Evolutionary conservation across 2,329 filamentous ascomycete genomes (phyloP), one percentile per base, ranked within the genome.

Genomic region (Chalara sp.): DNA sequence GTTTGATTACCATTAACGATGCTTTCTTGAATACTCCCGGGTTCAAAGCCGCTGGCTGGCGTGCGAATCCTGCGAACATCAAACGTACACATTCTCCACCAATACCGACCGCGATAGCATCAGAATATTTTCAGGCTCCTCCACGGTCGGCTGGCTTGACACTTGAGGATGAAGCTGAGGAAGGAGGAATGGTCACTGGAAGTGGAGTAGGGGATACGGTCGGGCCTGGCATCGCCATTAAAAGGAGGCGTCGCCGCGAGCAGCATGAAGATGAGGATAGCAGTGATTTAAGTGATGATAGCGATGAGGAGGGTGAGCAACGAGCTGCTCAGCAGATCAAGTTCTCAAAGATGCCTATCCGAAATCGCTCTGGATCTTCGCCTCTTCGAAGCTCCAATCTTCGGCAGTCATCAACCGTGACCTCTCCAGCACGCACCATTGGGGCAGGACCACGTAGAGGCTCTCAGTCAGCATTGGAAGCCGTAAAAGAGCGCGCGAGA

Each of bases 321-420:
- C 69, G 86, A 49, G 86, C 87, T 43, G 86, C 86, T 2, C 89
- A 95, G 65, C 89, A 95, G 67, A 96, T 97, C 66, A 91, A 92
- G 64, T 99, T 99, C 68, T 83, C 87, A 46, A 97, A 97, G 70
- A 92, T 96, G 88, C 92, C 93, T 1, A 79, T 96, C 42, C 81
- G 91, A 32, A 83, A 83, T 58, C 83, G 92, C 50, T 88, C 91
- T 30, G 92, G 89, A 8, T 96, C 91, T 1, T 96, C 92, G 45
- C 92, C 92, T 4, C 83, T 87, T 37, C 84, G 89, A 58, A 80
- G 78, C 11, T 83, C 83, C 12, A 81, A 78, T 53, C 68, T 81
- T 30, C 75, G 76, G 43, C 82, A 84, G 53, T 74, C 76, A 4
- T 65, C 74, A 8, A 67, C 90, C 12, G 88, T 89, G 8, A 95